Conservation (phyloP, 768 basidiomycete species). For the Agrocybe praecox region DNA sequence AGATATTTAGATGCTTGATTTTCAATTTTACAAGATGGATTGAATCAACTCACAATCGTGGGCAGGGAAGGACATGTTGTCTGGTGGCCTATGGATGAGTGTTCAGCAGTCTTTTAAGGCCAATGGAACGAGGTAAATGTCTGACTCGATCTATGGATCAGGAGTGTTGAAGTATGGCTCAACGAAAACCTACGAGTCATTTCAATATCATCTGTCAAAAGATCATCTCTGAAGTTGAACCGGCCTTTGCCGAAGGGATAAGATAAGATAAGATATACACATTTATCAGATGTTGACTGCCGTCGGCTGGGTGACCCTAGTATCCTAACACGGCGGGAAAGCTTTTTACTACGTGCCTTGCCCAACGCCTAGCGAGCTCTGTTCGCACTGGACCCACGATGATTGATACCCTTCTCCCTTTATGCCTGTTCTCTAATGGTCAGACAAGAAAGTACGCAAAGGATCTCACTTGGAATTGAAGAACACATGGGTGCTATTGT, state of each 20-base stretch:
- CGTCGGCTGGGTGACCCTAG: too few relatives aligned
- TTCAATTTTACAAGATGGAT: conserved; percentile 6
- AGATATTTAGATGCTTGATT: conserved; percentile 8
- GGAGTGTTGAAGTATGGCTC: neutral
- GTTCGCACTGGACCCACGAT: too few relatives aligned
- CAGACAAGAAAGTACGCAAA: too few relatives aligned
- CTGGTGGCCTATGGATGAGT: neutral
- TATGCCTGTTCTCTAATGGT: too few relatives aligned
- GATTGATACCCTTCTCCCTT: too few relatives aligned
- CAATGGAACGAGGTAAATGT: neutral
- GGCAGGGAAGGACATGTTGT: conserved; percentile 9
- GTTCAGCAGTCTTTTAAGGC: neutral
- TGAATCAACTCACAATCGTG: conserved; percentile 66
- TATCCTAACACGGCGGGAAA: too few relatives aligned
- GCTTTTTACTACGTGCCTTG: too few relatives aligned
- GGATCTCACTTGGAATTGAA: too few relatives aligned
- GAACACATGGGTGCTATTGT: too few relatives aligned
- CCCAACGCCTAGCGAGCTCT: too few relatives aligned
- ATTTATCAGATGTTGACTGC: too few relatives aligned
- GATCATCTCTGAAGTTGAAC: conserved; percentile 4
- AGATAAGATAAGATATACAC: conserved; percentile 7
- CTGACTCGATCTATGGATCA: conserved; percentile 3
- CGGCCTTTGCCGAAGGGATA: conserved; percentile 11
- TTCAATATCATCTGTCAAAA: conserved; percentile 8
- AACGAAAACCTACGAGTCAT: conserved; percentile 10